Conservation (phyloP, 139 green algal genomes). For the Desmodesmus armatus region DNA sequence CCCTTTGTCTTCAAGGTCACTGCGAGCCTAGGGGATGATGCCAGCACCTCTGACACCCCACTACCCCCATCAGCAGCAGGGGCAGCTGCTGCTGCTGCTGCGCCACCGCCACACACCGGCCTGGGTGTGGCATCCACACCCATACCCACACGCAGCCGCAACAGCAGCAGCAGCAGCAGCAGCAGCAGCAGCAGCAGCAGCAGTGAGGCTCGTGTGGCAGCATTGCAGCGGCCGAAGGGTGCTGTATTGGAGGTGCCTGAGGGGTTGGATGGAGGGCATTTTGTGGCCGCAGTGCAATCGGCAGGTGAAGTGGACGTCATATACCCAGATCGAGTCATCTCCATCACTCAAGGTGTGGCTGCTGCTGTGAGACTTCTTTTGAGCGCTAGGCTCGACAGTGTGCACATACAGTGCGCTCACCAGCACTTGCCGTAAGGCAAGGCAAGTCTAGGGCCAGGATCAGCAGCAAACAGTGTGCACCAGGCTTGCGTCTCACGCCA, state of each 20-base stretch:
- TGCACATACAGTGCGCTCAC: no score
- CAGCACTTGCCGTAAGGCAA: not conserved
- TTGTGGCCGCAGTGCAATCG: not conserved
- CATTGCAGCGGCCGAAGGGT: not conserved
- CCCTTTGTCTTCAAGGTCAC: not conserved
- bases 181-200: not conserved
- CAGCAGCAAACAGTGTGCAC: not conserved
- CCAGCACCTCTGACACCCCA: no score
- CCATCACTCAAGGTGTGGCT: slow-evolving; percentile 2
- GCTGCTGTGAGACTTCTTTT: not conserved
- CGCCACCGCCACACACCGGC: no score
- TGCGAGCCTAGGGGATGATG: not conserved
- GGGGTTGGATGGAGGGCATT: not conserved
- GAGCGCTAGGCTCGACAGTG: no score
- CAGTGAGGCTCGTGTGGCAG: not conserved
- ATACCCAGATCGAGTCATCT: not conserved
- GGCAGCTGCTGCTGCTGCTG: not conserved
- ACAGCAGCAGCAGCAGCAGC: not conserved
- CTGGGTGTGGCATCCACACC: not conserved
- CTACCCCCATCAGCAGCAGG: not conserved
- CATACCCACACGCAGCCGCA: slow-evolving; percentile 9
- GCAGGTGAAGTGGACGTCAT: not conserved
- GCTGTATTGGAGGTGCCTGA: not conserved
- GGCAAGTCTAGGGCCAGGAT: not conserved
- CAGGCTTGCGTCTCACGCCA: not conserved